phyloP scores from a whole-genome alignment of 805 yeast species.

The Lipomyces oligophaga region DNA sequence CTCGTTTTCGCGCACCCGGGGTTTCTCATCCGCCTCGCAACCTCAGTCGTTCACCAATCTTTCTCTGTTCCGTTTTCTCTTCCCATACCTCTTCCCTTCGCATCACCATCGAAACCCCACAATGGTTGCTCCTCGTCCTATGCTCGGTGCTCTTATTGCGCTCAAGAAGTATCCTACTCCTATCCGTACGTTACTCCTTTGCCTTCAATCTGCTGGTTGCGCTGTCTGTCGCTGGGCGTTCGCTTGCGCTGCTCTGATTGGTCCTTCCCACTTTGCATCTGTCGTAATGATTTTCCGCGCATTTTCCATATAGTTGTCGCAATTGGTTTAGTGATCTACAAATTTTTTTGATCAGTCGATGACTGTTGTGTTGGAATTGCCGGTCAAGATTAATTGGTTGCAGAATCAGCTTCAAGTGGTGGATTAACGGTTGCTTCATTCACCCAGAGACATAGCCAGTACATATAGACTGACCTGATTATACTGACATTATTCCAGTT shows the following conservation, averaged over 20 bases:
- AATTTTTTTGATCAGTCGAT: no score
- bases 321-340: no score
- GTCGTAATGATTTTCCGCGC: no score
- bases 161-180: constrained; percentile 34
- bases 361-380: no score
- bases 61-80: no score
- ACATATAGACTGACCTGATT: no score
- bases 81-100: not conserved
- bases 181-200: constrained; percentile 29
- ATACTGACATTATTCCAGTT: constrained; percentile 33
- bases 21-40: constrained; percentile 1
- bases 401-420: no score
- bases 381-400: no score
- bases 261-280: not conserved
- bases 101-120: not conserved
- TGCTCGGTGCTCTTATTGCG: constrained; percentile 11
- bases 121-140: constrained; percentile 7
- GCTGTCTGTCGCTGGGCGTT: not conserved
- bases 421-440: no score
- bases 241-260: not conserved
- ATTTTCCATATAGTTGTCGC: no score
- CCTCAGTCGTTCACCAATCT: no score
- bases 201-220: not conserved
- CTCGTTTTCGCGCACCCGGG: not conserved
- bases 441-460: no score